phyloP scores from a whole-genome alignment of 371 early-diverging fungal genomes.

The Chytridium lagenaria region DNA sequence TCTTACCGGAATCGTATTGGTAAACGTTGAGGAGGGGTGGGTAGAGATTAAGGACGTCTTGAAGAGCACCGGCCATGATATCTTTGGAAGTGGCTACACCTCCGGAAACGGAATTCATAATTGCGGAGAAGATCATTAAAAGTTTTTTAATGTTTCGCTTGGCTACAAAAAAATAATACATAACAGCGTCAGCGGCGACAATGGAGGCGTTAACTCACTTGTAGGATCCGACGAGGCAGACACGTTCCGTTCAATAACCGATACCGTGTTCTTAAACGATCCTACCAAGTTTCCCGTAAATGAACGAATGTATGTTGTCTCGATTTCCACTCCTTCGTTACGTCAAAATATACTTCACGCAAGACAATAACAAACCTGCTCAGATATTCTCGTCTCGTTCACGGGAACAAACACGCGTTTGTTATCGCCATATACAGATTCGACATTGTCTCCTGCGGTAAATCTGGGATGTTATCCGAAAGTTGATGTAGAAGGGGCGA shows the following conservation, averaged over 20 bases:
- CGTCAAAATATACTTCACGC: neutral
- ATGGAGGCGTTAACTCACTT: too few relatives aligned
- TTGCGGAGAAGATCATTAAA: neutral
- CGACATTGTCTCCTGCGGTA: neutral
- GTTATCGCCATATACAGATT: conserved; percentile 12
- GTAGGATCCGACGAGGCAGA: neutral
- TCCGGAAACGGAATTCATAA: neutral
- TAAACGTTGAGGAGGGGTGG: neutral
- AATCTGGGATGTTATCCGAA: neutral
- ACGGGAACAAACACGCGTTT: conserved; percentile 3
- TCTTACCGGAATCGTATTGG: neutral
- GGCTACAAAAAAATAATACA: neutral
- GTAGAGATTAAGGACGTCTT: neutral
- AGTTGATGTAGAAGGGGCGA: neutral
- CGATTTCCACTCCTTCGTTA: conserved; percentile 10
- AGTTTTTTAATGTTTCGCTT: neutral
- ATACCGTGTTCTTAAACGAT: neutral
- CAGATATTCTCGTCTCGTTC: neutral
- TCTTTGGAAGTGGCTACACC: neutral
- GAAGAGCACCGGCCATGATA: neutral
- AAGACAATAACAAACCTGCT: neutral
- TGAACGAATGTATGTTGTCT: neutral
- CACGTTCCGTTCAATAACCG: neutral
- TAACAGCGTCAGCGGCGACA: too few relatives aligned
- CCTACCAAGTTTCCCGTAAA: neutral